phyloP scores from a whole-genome alignment of 257 asterid genomes.

The Solanum dulcamara region DNA sequence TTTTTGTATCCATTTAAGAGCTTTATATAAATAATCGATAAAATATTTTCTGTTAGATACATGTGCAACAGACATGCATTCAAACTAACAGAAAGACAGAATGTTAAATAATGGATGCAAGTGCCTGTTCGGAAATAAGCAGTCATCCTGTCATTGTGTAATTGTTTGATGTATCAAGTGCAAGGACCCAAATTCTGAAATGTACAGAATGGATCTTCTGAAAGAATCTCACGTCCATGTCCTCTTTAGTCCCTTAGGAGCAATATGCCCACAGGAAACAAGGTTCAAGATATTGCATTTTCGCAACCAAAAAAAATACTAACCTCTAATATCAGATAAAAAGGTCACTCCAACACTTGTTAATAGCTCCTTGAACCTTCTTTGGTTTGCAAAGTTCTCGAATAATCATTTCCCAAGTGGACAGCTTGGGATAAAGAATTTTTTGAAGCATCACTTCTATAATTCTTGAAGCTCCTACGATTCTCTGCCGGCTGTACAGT shows the following conservation, averaged over 20 bases:
- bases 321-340: constrained; percentile 37
- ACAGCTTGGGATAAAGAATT: constrained; percentile 46
- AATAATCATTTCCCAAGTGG: constrained; percentile 69
- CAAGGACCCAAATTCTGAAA: background rate
- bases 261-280: background rate
- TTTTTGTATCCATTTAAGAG: background rate
- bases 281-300: background rate
- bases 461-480: constrained; percentile 58
- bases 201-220: background rate
- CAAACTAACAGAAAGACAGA: background rate
- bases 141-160: background rate
- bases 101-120: background rate
- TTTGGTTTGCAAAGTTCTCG: constrained; percentile 54
- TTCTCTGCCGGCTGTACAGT: constrained; percentile 48
- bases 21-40: background rate
- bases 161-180: background rate
- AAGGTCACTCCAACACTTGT: constrained; percentile 60
- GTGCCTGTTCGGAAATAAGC: background rate
- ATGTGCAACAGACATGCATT: background rate
- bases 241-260: background rate
- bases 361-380: constrained; percentile 52
- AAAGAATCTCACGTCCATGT: background rate
- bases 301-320: background rate
- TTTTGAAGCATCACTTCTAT: constrained; percentile 79
- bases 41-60: background rate